Base-by-base conservation (phyloP, 1,284 basidiomycete genomes). In the Trichosporon sp. region DNA sequence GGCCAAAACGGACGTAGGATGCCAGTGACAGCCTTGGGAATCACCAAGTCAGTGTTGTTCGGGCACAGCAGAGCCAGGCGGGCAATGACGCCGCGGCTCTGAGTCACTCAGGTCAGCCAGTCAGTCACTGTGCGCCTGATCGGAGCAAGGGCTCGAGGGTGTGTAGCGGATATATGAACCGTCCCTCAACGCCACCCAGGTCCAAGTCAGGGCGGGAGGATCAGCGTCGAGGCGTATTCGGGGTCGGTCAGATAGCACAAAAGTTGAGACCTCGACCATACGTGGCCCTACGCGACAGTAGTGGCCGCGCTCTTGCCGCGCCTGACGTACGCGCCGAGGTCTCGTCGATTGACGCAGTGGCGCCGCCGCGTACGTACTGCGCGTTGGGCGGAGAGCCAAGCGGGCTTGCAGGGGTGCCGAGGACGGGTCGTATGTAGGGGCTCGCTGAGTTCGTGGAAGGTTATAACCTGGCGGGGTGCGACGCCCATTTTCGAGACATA, bases 21-120 rank as follows among this genome's bases (percentile, higher is more conserved):
- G 7, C 51, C 21, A 26, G 51, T 54, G 21, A 21, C 21, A 26
- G 51, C n/a, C 11, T 26, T 54, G 1, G 19, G 51, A 54, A 54
- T 54, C 51, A 54, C 21, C 4, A 26, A 7, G 51, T 21, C 51
- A 8, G 3, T 8, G 51, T 54, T 54, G 51, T 54, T 54, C 51
- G 51, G 51, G 51, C 51, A 54, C 51, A 26, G n/a, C 14, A 5
- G 43, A n/a, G 43, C 43, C n/a, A 19, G 19, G n/a, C 51, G 51
- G 51, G 51, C 51, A 54, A 54, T 54, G 51, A 54, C 51, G 51
- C 51, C 21, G 51, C 21, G 51, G 51, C 51, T 19, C 51, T 54
- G 51, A 54, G 51, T 54, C 51, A 40, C 10, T 40, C 38, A 40
- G 38, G 38, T 40, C 38, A 19, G 26, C 26, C 26, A 26, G 46